Evolutionary conservation across 2,329 filamentous ascomycete species (phyloP).

Genomic region (Thelonectria blattea): DNA sequence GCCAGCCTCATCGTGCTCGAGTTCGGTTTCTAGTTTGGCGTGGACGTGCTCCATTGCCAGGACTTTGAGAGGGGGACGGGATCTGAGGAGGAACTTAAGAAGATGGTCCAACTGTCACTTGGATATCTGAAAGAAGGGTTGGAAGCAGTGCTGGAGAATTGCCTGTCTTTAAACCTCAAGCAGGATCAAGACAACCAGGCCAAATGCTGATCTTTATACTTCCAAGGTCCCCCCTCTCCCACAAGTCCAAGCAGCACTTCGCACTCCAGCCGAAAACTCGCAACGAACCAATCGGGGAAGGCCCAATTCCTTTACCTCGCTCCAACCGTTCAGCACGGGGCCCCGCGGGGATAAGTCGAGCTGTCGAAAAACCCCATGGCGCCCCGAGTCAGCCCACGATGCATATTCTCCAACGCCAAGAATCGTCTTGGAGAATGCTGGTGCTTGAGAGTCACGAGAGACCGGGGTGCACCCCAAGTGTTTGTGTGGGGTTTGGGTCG

Average conservation of each 20-base stretch:
- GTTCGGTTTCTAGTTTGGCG: constrained; percentile 28
- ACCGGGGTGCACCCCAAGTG: not conserved
- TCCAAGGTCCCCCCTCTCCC: not conserved
- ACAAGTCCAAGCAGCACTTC: too few species aligned
- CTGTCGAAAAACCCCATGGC: constrained; percentile 10
- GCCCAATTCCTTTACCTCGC: constrained; percentile 4
- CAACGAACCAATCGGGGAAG: constrained; percentile 9
- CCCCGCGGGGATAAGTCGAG: constrained; percentile 13
- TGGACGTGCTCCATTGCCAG: constrained; percentile 22
- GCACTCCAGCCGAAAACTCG: not conserved
- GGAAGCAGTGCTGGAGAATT: constrained; percentile 3
- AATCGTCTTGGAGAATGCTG: not conserved
- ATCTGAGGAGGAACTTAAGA: not conserved
- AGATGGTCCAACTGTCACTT: not conserved
- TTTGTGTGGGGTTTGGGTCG: constrained; percentile 1
- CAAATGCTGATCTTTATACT: constrained; percentile 13
- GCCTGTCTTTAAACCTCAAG: not conserved
- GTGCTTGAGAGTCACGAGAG: not conserved
- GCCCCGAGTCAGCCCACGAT: constrained; percentile 11
- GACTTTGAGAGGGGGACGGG: not conserved
- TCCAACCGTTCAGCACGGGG: constrained; percentile 10
- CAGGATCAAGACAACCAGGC: not conserved
- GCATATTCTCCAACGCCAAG: constrained; percentile 12
- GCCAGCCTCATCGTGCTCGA: constrained; percentile 32
- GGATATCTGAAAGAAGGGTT: not conserved